Evolutionary conservation across 352 stramenopile genomes (phyloP).

Genomic region (Globisporangium abappressorium): DNA sequence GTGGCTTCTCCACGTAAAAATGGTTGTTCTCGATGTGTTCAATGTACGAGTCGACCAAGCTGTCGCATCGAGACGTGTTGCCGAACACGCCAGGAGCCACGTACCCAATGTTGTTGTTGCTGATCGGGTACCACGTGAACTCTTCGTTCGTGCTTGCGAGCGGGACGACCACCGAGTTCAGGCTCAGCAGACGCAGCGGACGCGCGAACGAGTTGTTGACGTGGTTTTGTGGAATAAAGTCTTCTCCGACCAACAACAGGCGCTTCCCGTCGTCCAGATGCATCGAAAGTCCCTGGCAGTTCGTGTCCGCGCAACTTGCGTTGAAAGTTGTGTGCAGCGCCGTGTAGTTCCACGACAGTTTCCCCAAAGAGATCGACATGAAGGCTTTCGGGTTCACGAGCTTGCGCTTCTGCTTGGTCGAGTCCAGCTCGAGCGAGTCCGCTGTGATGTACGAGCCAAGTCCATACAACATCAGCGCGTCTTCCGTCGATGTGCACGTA

Average conservation of each 20-base stretch:
- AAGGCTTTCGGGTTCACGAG: constrained; percentile 17
- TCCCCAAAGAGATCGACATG: constrained; percentile 41
- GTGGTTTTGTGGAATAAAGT: constrained; percentile 26
- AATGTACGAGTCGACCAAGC: constrained; percentile 26
- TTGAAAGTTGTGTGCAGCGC: constrained; percentile 26
- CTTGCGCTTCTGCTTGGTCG: constrained; percentile 11
- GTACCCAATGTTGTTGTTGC: background rate
- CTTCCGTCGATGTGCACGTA: background rate
- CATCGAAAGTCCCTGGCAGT: constrained; percentile 36
- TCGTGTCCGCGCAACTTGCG: constrained; percentile 19
- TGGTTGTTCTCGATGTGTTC: constrained; percentile 21
- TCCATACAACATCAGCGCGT: constrained; percentile 18
- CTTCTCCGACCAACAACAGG: constrained; percentile 30
- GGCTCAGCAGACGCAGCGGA: constrained; percentile 14
- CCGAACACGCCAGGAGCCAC: constrained; percentile 8
- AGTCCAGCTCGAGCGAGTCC: constrained; percentile 15
- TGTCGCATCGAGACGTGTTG: constrained; percentile 26
- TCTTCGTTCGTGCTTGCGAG: constrained; percentile 3
- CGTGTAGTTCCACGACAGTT: constrained; percentile 34
- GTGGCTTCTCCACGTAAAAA: constrained; percentile 23
- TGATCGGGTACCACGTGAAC: constrained; percentile 14
- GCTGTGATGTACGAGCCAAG: constrained; percentile 19
- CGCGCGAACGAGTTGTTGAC: constrained; percentile 10
- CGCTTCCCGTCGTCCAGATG: constrained; percentile 21
- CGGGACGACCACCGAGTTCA: constrained; percentile 13